phyloP scores from a whole-genome alignment of 2,329 filamentous ascomycete species.

The Rhytidhysteron rufulum region DNA sequence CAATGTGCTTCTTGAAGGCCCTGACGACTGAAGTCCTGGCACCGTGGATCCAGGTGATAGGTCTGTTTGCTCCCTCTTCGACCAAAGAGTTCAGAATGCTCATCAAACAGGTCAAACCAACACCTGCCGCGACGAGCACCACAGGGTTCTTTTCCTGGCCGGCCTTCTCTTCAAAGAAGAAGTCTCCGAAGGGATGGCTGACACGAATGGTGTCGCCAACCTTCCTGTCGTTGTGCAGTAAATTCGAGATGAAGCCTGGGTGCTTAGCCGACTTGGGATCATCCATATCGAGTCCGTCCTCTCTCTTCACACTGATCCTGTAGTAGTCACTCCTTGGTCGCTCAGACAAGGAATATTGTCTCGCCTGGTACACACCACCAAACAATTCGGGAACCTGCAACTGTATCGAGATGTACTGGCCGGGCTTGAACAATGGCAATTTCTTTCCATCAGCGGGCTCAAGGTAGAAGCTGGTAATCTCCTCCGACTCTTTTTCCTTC shows the following conservation, averaged over 20 bases:
- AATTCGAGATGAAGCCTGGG: constrained; percentile 66
- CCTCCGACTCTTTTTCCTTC: constrained; percentile 63
- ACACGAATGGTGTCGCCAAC: constrained; percentile 62
- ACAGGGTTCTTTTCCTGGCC: constrained; percentile 52
- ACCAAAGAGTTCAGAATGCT: constrained; percentile 59
- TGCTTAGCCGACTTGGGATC: constrained; percentile 48
- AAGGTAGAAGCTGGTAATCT: constrained; percentile 69
- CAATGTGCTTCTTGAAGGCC: constrained; percentile 55
- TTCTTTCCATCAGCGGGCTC: constrained; percentile 57
- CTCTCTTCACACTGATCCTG: constrained; percentile 68
- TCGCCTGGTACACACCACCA: constrained; percentile 57
- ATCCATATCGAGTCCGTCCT: constrained; percentile 50
- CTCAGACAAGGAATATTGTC: constrained; percentile 72
- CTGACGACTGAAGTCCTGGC: constrained; percentile 49
- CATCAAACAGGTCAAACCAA: constrained; percentile 64
- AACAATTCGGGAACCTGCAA: constrained; percentile 49
- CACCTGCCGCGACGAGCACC: constrained; percentile 64
- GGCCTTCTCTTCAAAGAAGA: constrained; percentile 54
- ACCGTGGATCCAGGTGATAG: constrained; percentile 62
- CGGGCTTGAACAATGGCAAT: constrained; percentile 63
- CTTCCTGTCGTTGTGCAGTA: constrained; percentile 60
- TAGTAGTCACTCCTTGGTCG: constrained; percentile 59
- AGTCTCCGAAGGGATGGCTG: constrained; percentile 61
- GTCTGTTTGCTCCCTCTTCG: constrained; percentile 32
- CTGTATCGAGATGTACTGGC: constrained; percentile 68